A percentile compares a stretch with the other conserved stretches of the same genome.
phyloP scores from a whole-genome alignment of 768 basidiomycete species.

The Boletus fagicola region DNA sequence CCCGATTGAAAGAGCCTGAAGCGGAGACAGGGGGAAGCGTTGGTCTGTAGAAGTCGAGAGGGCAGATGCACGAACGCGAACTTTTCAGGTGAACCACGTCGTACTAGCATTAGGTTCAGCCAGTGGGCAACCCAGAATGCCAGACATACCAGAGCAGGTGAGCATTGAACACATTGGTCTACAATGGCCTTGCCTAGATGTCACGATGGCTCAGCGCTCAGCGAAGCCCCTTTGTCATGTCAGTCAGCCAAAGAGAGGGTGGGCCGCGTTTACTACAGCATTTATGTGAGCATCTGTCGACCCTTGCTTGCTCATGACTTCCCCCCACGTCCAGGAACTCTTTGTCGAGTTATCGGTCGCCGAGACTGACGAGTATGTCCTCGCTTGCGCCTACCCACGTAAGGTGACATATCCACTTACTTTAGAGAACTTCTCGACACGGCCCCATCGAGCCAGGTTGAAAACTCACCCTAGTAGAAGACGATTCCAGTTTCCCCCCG shows the following conservation, averaged over 20 bases:
- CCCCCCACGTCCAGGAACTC: slow-evolving; percentile 15
- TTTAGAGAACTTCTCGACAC: slow-evolving; percentile 46
- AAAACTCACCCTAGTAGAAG: slow-evolving; percentile 45
- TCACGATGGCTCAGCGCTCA: slow-evolving; percentile 31
- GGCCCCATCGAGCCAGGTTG: slow-evolving; percentile 55
- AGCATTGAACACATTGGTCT: neutral
- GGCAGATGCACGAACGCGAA: neutral
- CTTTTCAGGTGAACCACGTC: neutral
- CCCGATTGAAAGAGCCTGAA: neutral
- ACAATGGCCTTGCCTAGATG: neutral
- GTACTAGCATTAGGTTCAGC: neutral
- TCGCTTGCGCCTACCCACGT: neutral
- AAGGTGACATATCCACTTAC: neutral
- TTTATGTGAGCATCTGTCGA: slow-evolving; percentile 4
- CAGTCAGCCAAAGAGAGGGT: slow-evolving; percentile 39
- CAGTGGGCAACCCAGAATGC: slow-evolving; percentile 34
- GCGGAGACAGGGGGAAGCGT: neutral
- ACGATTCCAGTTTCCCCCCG: slow-evolving; percentile 48
- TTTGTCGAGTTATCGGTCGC: slow-evolving; percentile 22
- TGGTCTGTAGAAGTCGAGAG: neutral
- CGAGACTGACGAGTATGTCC: neutral
- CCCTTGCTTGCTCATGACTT: neutral
- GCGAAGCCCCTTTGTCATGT: slow-evolving; percentile 50
- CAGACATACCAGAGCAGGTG: slow-evolving; percentile 43
- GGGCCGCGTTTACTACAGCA: slow-evolving; percentile 1